Conservation (phyloP, 441 rosid species). For the Arabidopsis lyrata region DNA sequence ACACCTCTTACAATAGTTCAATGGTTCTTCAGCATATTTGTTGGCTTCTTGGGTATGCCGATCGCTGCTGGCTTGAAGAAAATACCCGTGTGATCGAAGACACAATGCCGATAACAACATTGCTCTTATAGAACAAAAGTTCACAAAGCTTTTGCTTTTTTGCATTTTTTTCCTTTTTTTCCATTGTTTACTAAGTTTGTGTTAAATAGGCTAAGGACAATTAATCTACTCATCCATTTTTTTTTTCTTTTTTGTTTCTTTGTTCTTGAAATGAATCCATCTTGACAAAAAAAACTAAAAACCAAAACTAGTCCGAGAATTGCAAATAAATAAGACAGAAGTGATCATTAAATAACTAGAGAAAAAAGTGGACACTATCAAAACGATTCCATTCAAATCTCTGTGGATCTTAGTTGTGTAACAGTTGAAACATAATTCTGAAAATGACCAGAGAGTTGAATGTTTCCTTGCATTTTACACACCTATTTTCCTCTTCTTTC, state of each 20-base stretch:
- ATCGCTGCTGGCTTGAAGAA: constrained; percentile 62
- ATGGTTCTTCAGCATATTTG: constrained; percentile 56
- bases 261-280: background rate
- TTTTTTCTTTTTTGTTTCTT: too few species aligned
- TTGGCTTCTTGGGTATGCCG: constrained; percentile 76
- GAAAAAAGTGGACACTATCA: background rate
- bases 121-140: background rate
- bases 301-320: background rate
- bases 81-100: constrained; percentile 52
- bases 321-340: background rate
- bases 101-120: background rate
- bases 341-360: background rate
- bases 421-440: too few species aligned
- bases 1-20: constrained; percentile 60
- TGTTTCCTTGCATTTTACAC: too few species aligned
- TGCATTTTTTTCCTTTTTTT: background rate
- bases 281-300: background rate
- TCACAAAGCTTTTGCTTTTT: constrained; percentile 4
- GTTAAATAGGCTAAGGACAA: constrained; percentile 5
- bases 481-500: too few species aligned
- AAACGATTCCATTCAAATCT: too few species aligned
- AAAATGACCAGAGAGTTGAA: too few species aligned
- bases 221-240: background rate
- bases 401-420: too few species aligned
- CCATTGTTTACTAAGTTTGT: background rate